Percentiles rank a stretch among this genome's conserved stretches.
Evolutionary conservation across 768 basidiomycete genomes (phyloP).

Genomic region (Tulasnella calospora): DNA sequence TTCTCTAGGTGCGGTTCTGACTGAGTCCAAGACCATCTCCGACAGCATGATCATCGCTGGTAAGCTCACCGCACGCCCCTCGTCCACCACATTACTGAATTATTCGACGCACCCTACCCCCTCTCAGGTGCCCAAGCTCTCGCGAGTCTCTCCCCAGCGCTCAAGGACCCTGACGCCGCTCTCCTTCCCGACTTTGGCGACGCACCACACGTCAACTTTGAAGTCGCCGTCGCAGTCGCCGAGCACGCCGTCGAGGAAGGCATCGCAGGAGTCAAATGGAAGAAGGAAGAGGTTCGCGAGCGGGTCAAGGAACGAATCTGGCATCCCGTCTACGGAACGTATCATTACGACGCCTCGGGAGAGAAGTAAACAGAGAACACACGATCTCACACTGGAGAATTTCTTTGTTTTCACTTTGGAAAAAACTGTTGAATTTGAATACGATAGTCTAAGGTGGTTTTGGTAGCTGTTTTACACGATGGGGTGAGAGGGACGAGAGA

Average conservation of each 20-base stretch:
- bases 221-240: conserved; percentile 76
- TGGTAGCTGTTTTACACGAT: not conserved
- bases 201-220: conserved; percentile 67
- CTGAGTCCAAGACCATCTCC: conserved; percentile 58
- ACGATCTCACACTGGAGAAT: not conserved
- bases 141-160: conserved; percentile 68
- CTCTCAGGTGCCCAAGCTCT: conserved; percentile 38
- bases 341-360: conserved; percentile 58
- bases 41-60: conserved; percentile 89
- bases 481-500: not conserved
- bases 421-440: not conserved
- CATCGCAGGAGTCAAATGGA: conserved; percentile 55
- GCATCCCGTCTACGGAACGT: conserved; percentile 61
- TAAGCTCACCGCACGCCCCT: conserved; percentile 43
- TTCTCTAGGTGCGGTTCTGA: conserved; percentile 49
- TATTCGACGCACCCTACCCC: too few species aligned
- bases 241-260: conserved; percentile 74
- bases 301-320: conserved; percentile 52
- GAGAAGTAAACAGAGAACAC: not conserved
- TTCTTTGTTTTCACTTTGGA: not conserved
- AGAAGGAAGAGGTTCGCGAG: conserved; percentile 51
- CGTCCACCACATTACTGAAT: not conserved
- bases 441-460: not conserved
- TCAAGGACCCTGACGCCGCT: conserved; percentile 61
- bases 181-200: conserved; percentile 74